These are phyloP conservation scores for Telfairia occidentalis DNA, from an alignment of 331 rosid genomes.

Conservation along the genomic window DNA sequence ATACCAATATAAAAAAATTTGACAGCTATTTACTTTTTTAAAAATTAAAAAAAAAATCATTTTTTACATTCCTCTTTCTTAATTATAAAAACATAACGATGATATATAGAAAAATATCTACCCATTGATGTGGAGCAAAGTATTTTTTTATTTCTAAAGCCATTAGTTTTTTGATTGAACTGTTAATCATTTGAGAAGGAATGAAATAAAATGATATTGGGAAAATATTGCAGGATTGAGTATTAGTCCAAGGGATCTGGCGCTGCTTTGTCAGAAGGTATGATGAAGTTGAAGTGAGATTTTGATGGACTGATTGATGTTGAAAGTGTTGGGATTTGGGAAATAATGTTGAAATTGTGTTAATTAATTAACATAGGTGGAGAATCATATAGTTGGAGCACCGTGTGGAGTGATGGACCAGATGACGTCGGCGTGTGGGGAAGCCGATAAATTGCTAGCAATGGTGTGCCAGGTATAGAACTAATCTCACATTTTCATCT, in stretches of 20 bases:
- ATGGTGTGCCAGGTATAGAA: slow-evolving; percentile 96
- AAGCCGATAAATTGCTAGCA: slow-evolving; percentile 90
- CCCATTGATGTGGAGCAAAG: too few species aligned
- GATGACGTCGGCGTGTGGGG: slow-evolving; percentile 97
- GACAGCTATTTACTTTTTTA: too few species aligned
- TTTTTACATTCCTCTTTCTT: too few species aligned
- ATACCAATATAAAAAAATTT: too few species aligned
- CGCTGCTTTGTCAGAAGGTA: slow-evolving; percentile 96
- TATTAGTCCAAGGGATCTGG: slow-evolving; percentile 74
- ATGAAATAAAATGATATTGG: background rate
- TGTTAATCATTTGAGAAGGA: background rate
- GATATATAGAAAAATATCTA: too few species aligned
- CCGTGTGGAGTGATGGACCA: slow-evolving; percentile 99
- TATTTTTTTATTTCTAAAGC: background rate
- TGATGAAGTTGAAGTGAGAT: slow-evolving; percentile 20
- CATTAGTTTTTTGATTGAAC: background rate
- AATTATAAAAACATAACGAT: too few species aligned
- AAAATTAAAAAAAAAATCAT: too few species aligned
- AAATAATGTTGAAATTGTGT: background rate
- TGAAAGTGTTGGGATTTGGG: too few species aligned
- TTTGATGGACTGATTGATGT: background rate
- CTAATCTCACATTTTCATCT: background rate
- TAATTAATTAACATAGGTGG: slow-evolving; percentile 54
- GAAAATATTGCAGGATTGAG: slow-evolving; percentile 49
- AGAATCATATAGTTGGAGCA: slow-evolving; percentile 99